Evolutionary conservation across 495 filamentous ascomycete species (phyloP).

Genomic region (Hypoxylon lienhwacheense): DNA sequence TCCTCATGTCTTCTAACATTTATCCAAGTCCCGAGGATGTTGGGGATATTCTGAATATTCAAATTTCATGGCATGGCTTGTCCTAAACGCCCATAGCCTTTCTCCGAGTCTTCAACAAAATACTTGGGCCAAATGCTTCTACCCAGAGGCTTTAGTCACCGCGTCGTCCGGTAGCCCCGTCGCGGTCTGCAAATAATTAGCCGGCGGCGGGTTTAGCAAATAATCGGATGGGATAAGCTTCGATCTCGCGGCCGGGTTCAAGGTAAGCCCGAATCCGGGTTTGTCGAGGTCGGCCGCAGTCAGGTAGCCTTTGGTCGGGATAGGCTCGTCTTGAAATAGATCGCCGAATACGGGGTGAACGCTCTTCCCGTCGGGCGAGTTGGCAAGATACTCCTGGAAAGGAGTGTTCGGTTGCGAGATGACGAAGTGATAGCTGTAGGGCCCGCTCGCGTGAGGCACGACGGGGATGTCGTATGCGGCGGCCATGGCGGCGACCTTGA

Average conservation of each 20-base stretch:
- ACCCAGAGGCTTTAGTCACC: no score
- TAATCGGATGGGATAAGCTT: conserved; percentile 70
- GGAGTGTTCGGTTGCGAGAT: conserved; percentile 87
- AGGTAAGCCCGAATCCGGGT: conserved; percentile 85
- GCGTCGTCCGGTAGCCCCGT: conserved; percentile 30
- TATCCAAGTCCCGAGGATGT: no score
- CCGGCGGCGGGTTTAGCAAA: conserved; percentile 73
- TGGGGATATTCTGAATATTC: conserved; percentile 13
- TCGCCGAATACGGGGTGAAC: conserved; percentile 90
- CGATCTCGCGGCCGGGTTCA: conserved; percentile 74
- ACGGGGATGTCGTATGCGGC: conserved; percentile 91
- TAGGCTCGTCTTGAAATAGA: conserved; percentile 86
- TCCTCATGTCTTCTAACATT: no score
- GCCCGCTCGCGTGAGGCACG: conserved; percentile 88
- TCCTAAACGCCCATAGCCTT: conserved; percentile 18
- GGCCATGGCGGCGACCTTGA: conserved; percentile 85
- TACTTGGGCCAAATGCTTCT: no score
- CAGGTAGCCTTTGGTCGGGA: conserved; percentile 78
- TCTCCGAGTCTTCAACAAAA: no score
- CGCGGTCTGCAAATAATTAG: conserved; percentile 55
- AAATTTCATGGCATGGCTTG: no score
- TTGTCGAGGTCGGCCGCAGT: conserved; percentile 78
- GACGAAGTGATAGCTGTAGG: conserved; percentile 94
- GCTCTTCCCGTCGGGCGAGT: conserved; percentile 84
- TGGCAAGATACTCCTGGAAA: conserved; percentile 93